These are phyloP conservation scores for Rehmannia glutinosa DNA, from an alignment of 257 asterid genomes.

Conservation along the genomic window DNA sequence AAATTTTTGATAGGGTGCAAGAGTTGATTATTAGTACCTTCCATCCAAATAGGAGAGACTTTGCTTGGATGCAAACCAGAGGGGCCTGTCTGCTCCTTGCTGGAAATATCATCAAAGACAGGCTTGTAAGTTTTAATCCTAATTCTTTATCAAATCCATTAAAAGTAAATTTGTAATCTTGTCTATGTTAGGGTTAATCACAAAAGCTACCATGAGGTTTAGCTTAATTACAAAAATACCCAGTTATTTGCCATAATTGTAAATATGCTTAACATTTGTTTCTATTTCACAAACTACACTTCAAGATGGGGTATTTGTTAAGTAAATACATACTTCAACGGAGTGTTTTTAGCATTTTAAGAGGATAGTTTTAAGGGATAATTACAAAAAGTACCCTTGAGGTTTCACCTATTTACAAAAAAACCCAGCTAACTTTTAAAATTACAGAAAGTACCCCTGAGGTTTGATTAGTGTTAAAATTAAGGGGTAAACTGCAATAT, in stretches of 20 bases:
- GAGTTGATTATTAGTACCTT: conserved; percentile 34
- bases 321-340: background rate
- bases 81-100: conserved; percentile 80
- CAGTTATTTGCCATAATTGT: background rate
- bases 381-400: too few relatives aligned
- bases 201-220: background rate
- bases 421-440: too few relatives aligned
- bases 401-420: too few relatives aligned
- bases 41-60: conserved; percentile 87
- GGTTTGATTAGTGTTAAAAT: too few relatives aligned
- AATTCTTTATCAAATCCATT: background rate
- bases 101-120: conserved; percentile 21
- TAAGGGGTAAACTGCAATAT: too few relatives aligned
- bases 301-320: background rate
- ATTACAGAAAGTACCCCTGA: too few relatives aligned
- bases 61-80: conserved; percentile 90
- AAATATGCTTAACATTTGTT: background rate
- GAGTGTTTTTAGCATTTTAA: too few relatives aligned
- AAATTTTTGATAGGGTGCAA: too few relatives aligned
- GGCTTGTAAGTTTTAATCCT: background rate
- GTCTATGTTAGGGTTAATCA: background rate
- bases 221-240: background rate
- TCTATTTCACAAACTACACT: background rate
- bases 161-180: background rate
- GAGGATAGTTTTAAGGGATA: too few relatives aligned